phyloP scores from a whole-genome alignment of 176 grass and related monocot species.

The Typha latifolia region DNA sequence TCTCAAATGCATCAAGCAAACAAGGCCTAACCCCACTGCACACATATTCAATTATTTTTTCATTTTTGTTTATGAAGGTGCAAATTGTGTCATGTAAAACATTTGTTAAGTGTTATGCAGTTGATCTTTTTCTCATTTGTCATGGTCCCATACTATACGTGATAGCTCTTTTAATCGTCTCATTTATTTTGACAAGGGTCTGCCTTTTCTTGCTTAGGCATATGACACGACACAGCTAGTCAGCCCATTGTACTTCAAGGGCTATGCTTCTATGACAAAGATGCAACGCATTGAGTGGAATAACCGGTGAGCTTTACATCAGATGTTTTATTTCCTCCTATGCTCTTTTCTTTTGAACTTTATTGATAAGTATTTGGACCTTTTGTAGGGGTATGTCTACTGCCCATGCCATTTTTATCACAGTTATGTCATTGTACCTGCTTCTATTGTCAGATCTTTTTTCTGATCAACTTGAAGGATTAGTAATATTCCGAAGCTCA shows the following conservation, averaged over 20 bases:
- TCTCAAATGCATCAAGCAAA: too few species aligned
- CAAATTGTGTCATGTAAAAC: too few species aligned
- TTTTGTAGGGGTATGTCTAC: constrained; percentile 95
- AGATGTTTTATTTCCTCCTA: background rate
- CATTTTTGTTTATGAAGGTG: too few species aligned
- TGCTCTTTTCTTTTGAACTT: constrained; percentile 6
- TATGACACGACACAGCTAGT: constrained; percentile 61
- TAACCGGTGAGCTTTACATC: constrained; percentile 51
- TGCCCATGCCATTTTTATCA: constrained; percentile 81
- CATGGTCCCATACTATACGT: too few species aligned
- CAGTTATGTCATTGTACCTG: constrained; percentile 64
- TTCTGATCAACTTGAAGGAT: constrained; percentile 48
- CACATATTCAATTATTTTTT: too few species aligned
- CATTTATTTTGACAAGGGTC: constrained; percentile 12
- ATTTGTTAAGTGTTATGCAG: too few species aligned
- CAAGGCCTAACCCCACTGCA: too few species aligned
- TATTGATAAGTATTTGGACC: constrained; percentile 21
- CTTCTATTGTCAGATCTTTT: constrained; percentile 73
- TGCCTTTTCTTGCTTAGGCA: constrained; percentile 34
- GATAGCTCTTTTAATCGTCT: background rate
- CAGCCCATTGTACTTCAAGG: constrained; percentile 77
- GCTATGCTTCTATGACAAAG: constrained; percentile 73
- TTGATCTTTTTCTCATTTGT: too few species aligned
- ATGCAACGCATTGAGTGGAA: constrained; percentile 91
- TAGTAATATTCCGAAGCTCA: constrained; percentile 60